Percentiles rank a stretch among this genome's conserved stretches.
Conservation (phyloP, 495 filamentous ascomycete species). For the Neurospora sp. region DNA sequence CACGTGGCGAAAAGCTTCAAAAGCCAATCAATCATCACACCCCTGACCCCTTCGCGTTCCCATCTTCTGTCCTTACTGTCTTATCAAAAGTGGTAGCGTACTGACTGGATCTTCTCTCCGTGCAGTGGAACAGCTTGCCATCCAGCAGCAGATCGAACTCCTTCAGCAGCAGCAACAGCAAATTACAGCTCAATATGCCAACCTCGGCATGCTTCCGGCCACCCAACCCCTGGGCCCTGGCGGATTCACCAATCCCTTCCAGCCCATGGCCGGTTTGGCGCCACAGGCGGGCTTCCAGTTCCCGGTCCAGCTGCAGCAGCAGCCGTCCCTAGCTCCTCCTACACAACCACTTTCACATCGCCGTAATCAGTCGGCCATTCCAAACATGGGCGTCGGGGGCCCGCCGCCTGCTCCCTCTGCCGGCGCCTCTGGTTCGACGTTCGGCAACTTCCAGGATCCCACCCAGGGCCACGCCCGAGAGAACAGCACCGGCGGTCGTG, state of each 20-base stretch:
- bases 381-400: slow-evolving; percentile 76
- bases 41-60: background rate
- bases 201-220: slow-evolving; percentile 85
- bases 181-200: slow-evolving; percentile 91
- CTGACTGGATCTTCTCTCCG: slow-evolving; percentile 19
- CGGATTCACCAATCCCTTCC: slow-evolving; percentile 53
- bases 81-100: background rate
- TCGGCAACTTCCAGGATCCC: slow-evolving; percentile 61
- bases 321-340: slow-evolving; percentile 62
- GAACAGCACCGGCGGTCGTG: slow-evolving; percentile 51
- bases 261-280: slow-evolving; percentile 64
- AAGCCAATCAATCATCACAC: background rate
- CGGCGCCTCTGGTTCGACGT: slow-evolving; percentile 71
- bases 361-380: slow-evolving; percentile 94
- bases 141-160: slow-evolving; percentile 97
- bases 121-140: slow-evolving; percentile 92
- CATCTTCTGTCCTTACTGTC: background rate
- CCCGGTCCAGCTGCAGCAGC: slow-evolving; percentile 69
- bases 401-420: slow-evolving; percentile 96
- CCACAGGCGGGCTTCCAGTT: slow-evolving; percentile 88
- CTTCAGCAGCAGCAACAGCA: slow-evolving; percentile 98
- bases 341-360: slow-evolving; percentile 77
- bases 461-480: slow-evolving; percentile 56
- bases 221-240: slow-evolving; percentile 65
- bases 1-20: background rate